Conservation (phyloP, 768 basidiomycete species). For the Fomitopsis pulvina region DNA sequence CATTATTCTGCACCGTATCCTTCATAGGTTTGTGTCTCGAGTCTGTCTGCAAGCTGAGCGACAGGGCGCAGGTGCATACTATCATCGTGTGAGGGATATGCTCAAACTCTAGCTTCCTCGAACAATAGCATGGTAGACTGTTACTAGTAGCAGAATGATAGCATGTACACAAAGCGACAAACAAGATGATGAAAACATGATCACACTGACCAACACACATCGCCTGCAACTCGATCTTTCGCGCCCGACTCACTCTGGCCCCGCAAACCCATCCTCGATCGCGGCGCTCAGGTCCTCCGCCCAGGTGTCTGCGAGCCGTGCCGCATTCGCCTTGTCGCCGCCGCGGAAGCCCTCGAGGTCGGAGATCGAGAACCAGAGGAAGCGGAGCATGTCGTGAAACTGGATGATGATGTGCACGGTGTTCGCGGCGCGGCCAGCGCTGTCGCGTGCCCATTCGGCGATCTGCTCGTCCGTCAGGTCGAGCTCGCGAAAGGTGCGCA, state of each 20-base stretch:
- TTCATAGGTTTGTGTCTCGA: too few relatives aligned
- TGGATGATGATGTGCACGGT: conserved; percentile 22
- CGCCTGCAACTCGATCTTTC: too few relatives aligned
- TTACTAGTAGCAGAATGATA: too few relatives aligned
- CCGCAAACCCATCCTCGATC: background rate
- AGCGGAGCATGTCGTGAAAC: conserved; percentile 18
- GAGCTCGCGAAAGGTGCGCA: conserved; percentile 11
- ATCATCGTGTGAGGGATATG: too few relatives aligned
- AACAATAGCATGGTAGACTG: too few relatives aligned
- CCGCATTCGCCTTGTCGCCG: background rate
- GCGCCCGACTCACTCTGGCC: too few relatives aligned
- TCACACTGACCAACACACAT: too few relatives aligned
- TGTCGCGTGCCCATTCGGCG: conserved; percentile 15
- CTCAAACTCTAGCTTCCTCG: too few relatives aligned
- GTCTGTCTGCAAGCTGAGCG: background rate
- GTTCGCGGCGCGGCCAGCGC: conserved; percentile 16
- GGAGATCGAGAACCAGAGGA: conserved; percentile 25
- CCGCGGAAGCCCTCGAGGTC: conserved; percentile 7
- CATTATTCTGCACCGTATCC: too few relatives aligned
- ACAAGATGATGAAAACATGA: too few relatives aligned
- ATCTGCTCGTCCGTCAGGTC: conserved; percentile 15
- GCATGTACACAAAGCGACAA: too few relatives aligned
- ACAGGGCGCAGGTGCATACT: too few relatives aligned
- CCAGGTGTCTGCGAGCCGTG: background rate
- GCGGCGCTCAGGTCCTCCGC: background rate